A percentile compares a stretch with the other conserved stretches of the same genome.
Conservation (phyloP, 2,329 filamentous ascomycete species). For the Purpureocillium lavendulum region DNA sequence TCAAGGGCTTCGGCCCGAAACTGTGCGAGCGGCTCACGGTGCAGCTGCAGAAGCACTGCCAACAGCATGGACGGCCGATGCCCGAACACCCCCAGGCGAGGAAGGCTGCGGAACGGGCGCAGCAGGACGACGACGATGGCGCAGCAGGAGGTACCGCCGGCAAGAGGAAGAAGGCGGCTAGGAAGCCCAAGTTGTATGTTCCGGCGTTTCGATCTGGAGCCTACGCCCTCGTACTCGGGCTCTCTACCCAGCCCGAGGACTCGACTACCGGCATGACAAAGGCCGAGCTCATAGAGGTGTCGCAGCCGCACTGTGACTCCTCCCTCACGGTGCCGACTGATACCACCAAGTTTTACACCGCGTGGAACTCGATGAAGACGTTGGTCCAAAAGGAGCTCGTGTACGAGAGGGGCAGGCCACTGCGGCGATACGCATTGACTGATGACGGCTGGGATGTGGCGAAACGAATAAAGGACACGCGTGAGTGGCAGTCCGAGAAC, state of each 20-base stretch:
- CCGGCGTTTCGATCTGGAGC: constrained; percentile 64
- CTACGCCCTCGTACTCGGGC: constrained; percentile 62
- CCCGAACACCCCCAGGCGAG: constrained; percentile 46
- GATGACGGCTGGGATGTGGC: constrained; percentile 74
- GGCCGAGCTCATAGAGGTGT: constrained; percentile 55
- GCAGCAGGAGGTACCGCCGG: constrained; percentile 25
- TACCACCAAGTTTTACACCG: constrained; percentile 64
- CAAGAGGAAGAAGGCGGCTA: constrained; percentile 42
- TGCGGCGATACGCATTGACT: constrained; percentile 61
- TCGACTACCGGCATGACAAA: constrained; percentile 53
- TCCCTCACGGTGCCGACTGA: constrained; percentile 64
- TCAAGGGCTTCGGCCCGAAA: constrained; percentile 68
- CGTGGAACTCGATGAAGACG: constrained; percentile 78
- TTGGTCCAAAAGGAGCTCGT: constrained; percentile 66
- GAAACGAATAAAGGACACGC: constrained; percentile 49
- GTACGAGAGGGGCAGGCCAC: constrained; percentile 59
- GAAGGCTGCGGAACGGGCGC: constrained; percentile 23
- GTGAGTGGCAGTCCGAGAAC: constrained; percentile 23
- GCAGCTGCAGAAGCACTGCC: constrained; percentile 50
- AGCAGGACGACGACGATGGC: constrained; percentile 24
- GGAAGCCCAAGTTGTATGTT: constrained; percentile 59
- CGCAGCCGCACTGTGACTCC: constrained; percentile 64
- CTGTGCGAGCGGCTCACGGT: constrained; percentile 62
- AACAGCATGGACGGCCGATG: constrained; percentile 59
- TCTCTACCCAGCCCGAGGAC: constrained; percentile 51